Evolutionary conservation across 2,329 filamentous ascomycete species (phyloP).

Genomic region (Malbranchea zuffiana): DNA sequence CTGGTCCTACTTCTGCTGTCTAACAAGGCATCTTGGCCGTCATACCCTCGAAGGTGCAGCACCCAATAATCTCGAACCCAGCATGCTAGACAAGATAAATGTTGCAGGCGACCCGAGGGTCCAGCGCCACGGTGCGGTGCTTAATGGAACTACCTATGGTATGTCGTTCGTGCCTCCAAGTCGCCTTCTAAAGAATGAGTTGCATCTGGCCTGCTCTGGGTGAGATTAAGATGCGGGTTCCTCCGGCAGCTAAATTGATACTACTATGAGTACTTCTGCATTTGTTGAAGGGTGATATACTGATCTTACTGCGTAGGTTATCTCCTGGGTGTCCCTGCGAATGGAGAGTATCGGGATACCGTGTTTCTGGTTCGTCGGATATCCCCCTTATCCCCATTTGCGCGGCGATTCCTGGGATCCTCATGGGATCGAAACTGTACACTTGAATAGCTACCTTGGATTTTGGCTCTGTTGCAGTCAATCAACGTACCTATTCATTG

Average conservation of each 20-base stretch:
- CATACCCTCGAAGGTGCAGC: too few species aligned
- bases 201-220: not conserved
- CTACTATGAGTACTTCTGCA: not conserved
- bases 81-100: conserved; percentile 54
- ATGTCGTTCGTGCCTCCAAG: conserved; percentile 12
- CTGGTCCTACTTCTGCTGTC: too few species aligned
- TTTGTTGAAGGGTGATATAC: not conserved
- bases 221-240: too few species aligned
- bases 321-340: conserved; percentile 39
- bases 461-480: not conserved
- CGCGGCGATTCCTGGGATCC: too few species aligned
- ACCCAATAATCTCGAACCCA: too few species aligned
- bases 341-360: conserved; percentile 38
- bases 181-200: not conserved
- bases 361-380: conserved; percentile 41
- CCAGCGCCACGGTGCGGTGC: conserved; percentile 48
- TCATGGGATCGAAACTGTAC: too few species aligned
- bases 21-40: too few species aligned
- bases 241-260: not conserved
- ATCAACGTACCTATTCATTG: not conserved
- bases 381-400: not conserved
- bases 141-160: conserved; percentile 62
- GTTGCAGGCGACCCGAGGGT: conserved; percentile 55
- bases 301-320: conserved; percentile 32
- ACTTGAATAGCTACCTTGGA: too few species aligned